Base-by-base conservation (phyloP, 2,329 filamentous ascomycete species). In the Aureobasidium leucospermi region DNA sequence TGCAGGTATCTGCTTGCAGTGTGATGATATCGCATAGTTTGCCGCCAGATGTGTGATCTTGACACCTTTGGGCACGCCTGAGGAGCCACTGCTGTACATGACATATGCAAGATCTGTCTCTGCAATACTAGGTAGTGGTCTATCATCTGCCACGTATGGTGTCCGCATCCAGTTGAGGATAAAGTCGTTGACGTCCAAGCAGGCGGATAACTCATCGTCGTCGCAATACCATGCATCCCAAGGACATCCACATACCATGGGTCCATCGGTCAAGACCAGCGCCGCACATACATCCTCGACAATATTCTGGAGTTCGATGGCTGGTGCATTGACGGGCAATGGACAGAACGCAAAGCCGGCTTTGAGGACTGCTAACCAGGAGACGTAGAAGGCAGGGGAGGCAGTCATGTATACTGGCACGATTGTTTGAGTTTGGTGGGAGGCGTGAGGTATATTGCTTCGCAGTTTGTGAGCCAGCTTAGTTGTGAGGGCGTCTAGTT, bases 41-140 rank as follows among this genome's bases (percentile, higher is more conserved):
- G 84, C 84, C 0, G 81, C 84, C 28, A 83, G 83, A 29, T 67
- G 63, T 1, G 63, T 60, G 16, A 57, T 36, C 39, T 38, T 62
- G 31, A 67, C 63, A 1, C 65, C 65, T 42, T 67, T 69, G 6
- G 68, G 65, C n/a, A 63, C 62, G 4, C 65, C 65, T 4, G 63
- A 66, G 11, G 64, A 65, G 10, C 67, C 64, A 34, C 65, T 65
- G 42, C 67, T 67, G 61, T 66, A 68, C 16, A 70, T 67, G 4
- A 70, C 61, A 46, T 64, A 67, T 19, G 59, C 59, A 9, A 47
- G 45, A 34, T 47, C 45, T 31, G 45, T 47, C 13, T 32, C 29
- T 23, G 28, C 16, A 15, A 47, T 11, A 16, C 13, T 1, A 8
- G 45, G 45, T 2, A 47, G 28, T 34, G 45, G 28, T 16, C 6